A percentile compares a stretch with the other conserved stretches of the same genome.
Evolutionary conservation across 148 eudicot species (phyloP).

Genomic region (Rhododendron mucronatum): DNA sequence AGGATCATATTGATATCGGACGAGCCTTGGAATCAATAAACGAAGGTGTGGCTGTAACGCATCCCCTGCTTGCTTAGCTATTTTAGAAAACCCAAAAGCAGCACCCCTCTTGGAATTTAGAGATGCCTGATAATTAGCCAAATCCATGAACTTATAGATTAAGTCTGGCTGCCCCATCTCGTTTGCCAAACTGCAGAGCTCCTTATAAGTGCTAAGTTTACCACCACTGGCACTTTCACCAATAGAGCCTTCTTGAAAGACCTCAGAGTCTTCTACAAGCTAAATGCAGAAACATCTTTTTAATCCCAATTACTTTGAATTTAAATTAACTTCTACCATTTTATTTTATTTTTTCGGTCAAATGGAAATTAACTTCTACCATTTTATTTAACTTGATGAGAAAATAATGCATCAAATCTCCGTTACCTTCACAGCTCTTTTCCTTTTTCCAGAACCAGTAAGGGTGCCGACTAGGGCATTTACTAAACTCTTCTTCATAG

Average conservation of each 20-base stretch:
- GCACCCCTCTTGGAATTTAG: constrained; percentile 96
- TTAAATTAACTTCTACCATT: neutral
- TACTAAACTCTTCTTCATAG: constrained; percentile 81
- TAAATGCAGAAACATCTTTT: constrained; percentile 22
- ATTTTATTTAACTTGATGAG: neutral
- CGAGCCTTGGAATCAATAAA: constrained; percentile 78
- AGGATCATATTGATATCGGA: constrained; percentile 96
- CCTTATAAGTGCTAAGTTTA: constrained; percentile 88
- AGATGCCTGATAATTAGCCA: constrained; percentile 95
- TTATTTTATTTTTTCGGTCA: neutral
- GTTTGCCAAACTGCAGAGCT: constrained; percentile 88
- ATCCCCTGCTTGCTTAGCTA: constrained; percentile 96
- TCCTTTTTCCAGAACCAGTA: constrained; percentile 97
- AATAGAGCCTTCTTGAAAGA: constrained; percentile 82
- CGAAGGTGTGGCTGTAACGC: constrained; percentile 77
- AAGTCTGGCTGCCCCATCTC: constrained; percentile 99
- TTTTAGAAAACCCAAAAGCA: constrained; percentile 97
- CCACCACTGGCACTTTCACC: constrained; percentile 90
- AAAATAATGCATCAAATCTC: neutral
- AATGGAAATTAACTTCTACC: neutral
- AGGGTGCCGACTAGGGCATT: constrained; percentile 90
- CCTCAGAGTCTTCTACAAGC: constrained; percentile 92
- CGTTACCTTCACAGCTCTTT: constrained; percentile 84
- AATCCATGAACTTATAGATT: constrained; percentile 93
- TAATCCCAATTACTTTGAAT: neutral